Evolutionary conservation across 2,329 filamentous ascomycete species (phyloP).

Genomic region (Phaeosphaeria sp.): DNA sequence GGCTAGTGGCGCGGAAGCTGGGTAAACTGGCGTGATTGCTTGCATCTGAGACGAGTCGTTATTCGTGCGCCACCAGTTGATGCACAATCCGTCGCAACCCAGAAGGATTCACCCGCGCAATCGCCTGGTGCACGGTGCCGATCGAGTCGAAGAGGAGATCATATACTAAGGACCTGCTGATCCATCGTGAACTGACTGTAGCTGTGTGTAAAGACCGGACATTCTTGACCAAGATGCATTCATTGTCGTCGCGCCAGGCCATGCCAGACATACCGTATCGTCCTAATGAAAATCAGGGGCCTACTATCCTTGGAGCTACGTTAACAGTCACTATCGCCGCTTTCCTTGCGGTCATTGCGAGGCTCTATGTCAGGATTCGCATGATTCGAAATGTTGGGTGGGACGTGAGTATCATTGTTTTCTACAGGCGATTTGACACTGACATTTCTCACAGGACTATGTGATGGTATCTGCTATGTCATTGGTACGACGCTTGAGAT

Average conservation of each 20-base stretch:
- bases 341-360: constrained; percentile 48
- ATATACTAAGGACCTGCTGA: constrained; percentile 1
- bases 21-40: not conserved
- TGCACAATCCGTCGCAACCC: not conserved
- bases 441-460: constrained; percentile 44
- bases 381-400: constrained; percentile 59
- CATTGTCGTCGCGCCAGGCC: not conserved
- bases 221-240: not conserved
- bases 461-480: constrained; percentile 52
- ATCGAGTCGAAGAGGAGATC: not conserved
- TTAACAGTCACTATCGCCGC: constrained; percentile 51
- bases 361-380: constrained; percentile 56
- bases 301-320: constrained; percentile 51
- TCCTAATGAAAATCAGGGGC: constrained; percentile 45
- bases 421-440: constrained; percentile 2
- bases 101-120: not conserved
- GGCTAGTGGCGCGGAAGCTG: not conserved
- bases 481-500: constrained; percentile 26
- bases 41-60: not conserved
- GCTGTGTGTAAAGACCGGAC: not conserved
- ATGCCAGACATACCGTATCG: constrained; percentile 1
- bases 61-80: not conserved
- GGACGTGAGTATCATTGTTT: constrained; percentile 49
- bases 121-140: not conserved
- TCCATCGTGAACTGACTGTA: not conserved